Evolutionary conservation across 495 filamentous ascomycete species (phyloP).

Genomic region (Cercophora scortea): DNA sequence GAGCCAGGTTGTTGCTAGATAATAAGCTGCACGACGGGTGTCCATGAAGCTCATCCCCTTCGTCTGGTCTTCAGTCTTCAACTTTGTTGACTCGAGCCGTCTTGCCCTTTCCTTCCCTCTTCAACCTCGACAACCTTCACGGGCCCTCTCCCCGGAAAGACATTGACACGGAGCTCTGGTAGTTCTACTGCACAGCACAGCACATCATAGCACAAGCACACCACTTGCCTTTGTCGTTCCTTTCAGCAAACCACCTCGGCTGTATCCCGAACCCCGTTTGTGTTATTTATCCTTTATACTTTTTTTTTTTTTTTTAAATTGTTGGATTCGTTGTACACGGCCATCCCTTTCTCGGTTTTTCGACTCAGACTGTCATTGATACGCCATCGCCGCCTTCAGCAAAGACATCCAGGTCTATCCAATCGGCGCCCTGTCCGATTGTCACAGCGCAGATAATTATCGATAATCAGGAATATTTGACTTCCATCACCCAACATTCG

Average conservation of each 20-base stretch:
- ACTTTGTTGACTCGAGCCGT: conserved; percentile 28
- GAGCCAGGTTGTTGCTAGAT: conserved; percentile 2
- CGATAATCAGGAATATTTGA: neutral
- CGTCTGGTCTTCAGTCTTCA: conserved; percentile 33
- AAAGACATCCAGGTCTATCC: neutral
- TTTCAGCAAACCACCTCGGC: too few species aligned
- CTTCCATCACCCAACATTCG: neutral
- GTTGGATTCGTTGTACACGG: too few species aligned
- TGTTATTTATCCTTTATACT: too few species aligned
- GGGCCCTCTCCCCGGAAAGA: too few species aligned
- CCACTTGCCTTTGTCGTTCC: conserved; percentile 14
- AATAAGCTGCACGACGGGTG: conserved; percentile 14
- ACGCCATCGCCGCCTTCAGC: neutral
- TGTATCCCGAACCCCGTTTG: too few species aligned
- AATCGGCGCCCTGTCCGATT: too few species aligned
- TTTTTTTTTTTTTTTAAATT: too few species aligned
- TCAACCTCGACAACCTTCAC: conserved; percentile 19
- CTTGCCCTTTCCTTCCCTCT: conserved; percentile 13
- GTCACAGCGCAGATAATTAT: neutral
- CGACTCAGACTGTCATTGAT: too few species aligned
- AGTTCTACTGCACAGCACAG: conserved; percentile 34
- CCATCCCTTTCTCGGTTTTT: too few species aligned
- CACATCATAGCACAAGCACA: too few species aligned
- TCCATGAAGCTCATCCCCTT: conserved; percentile 6
- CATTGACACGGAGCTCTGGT: conserved; percentile 42